phyloP scores from a whole-genome alignment of 768 basidiomycete genomes.

The Galerina marginata region DNA sequence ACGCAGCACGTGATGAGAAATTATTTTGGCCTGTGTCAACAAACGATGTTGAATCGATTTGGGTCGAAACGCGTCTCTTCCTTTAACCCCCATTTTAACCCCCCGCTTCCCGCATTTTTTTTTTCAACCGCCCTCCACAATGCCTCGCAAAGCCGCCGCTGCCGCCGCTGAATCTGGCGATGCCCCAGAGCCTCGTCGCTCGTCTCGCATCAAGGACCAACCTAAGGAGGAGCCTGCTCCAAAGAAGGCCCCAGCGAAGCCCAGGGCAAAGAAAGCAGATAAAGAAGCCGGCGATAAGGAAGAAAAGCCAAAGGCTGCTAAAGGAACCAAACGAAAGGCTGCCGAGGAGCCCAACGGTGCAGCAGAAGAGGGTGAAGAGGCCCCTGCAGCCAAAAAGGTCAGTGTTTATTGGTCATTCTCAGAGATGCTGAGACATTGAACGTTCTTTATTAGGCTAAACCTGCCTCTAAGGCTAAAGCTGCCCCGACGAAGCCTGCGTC shows the following conservation, averaged over 20 bases:
- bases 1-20: conserved; percentile 41
- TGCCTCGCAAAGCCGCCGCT: conserved; percentile 76
- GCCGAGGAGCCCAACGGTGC: conserved; percentile 46
- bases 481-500: conserved; percentile 45
- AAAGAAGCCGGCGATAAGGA: conserved; percentile 50
- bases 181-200: conserved; percentile 65
- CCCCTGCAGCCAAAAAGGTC: conserved; percentile 73
- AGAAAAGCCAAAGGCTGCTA: conserved; percentile 59
- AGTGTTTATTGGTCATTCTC: conserved; percentile 15
- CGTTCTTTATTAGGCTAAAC: conserved; percentile 42
- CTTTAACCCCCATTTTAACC: conserved; percentile 27
- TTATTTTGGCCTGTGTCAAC: conserved; percentile 30
- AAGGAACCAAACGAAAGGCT: conserved; percentile 51
- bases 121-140: conserved; percentile 32
- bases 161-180: conserved; percentile 44
- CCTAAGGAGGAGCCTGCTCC: conserved; percentile 56
- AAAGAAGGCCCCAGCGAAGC: conserved; percentile 71
- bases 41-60: conserved; percentile 40
- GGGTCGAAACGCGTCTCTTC: conserved; percentile 36
- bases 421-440: conserved; percentile 17
- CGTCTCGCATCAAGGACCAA: conserved; percentile 74
- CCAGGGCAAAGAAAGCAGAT: conserved; percentile 59
- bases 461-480: conserved; percentile 44
- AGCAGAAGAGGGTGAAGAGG: conserved; percentile 33
- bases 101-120: conserved; percentile 11